Conservation (phyloP, 257 asterid species). For the Solanum clarkiae region DNA sequence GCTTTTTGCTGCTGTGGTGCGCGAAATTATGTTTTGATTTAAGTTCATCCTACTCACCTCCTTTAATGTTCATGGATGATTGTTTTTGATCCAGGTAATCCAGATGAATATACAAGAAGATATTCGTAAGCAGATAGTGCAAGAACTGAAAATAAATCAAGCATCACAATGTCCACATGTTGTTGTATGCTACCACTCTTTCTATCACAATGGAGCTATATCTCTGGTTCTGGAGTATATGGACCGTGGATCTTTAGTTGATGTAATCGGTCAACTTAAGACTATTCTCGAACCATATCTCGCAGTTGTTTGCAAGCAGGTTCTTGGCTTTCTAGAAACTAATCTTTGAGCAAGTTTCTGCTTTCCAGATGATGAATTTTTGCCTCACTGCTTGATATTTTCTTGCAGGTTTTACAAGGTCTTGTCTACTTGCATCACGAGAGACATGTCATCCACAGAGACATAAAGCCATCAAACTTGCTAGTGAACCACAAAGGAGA, state of each 20-base stretch:
- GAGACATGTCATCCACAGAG: conserved; percentile 93
- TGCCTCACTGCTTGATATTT: background rate
- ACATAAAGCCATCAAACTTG: conserved; percentile 68
- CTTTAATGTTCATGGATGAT: background rate
- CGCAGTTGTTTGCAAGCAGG: conserved; percentile 93
- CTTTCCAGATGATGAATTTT: background rate
- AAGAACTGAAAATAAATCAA: conserved; percentile 95
- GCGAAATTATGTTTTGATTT: background rate
- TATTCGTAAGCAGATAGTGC: conserved; percentile 92
- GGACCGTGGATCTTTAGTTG: conserved; percentile 90
- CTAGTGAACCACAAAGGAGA: conserved; percentile 89
- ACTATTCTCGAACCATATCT: conserved; percentile 96
- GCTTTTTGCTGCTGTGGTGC: background rate
- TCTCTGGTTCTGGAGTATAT: conserved; percentile 90
- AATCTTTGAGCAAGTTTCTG: background rate
- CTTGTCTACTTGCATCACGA: conserved; percentile 76
- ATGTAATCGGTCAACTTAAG: conserved; percentile 49
- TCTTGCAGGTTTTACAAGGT: conserved; percentile 82
- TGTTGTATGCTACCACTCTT: conserved; percentile 94
- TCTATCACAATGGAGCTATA: conserved; percentile 96
- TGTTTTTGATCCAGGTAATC: conserved; percentile 46
- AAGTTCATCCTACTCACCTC: background rate
- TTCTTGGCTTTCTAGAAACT: conserved; percentile 13
- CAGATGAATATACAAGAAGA: conserved; percentile 97
- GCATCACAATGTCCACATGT: conserved; percentile 81